These are phyloP conservation scores for Xylaria sp. DNA, from an alignment of 2,329 filamentous ascomycete genomes.

Conservation along the genomic window DNA sequence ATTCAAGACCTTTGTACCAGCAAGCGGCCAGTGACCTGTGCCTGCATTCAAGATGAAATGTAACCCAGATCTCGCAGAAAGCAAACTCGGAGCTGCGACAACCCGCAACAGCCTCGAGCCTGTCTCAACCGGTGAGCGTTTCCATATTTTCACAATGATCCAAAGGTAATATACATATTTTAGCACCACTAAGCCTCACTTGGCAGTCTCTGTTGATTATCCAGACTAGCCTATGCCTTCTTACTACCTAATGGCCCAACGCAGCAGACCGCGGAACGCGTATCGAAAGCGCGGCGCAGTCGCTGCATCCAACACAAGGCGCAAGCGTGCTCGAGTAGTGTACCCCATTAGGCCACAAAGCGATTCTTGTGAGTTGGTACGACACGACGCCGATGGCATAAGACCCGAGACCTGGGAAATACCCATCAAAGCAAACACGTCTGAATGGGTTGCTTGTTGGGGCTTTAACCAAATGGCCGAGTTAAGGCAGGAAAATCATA, in stretches of 20 bases:
- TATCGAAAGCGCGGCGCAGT: not conserved
- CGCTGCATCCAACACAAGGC: not conserved
- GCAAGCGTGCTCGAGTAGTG: no score
- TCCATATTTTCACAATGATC: constrained; percentile 9
- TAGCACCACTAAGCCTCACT: not conserved
- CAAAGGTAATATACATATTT: not conserved
- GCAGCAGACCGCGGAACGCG: not conserved
- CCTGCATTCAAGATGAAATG: constrained; percentile 23
- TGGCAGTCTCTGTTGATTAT: not conserved
- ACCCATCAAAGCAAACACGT: not conserved
- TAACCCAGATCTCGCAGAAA: constrained; percentile 25
- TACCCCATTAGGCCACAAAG: not conserved
- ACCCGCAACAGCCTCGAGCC: constrained; percentile 12
- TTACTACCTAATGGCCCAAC: not conserved
- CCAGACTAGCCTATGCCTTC: not conserved
- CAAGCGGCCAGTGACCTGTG: constrained; percentile 15
- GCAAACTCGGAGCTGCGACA: constrained; percentile 18
- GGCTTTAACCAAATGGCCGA: constrained; percentile 1
- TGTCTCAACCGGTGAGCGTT: constrained; percentile 2
- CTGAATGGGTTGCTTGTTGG: not conserved
- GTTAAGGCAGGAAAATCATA: not conserved
- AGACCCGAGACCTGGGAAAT: not conserved
- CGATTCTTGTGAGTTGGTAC: not conserved
- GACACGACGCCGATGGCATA: not conserved
- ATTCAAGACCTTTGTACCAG: constrained; percentile 4